These are phyloP conservation scores for Onygenales sp. DNA, from an alignment of 2,329 filamentous ascomycete genomes.

Conservation along the genomic window DNA sequence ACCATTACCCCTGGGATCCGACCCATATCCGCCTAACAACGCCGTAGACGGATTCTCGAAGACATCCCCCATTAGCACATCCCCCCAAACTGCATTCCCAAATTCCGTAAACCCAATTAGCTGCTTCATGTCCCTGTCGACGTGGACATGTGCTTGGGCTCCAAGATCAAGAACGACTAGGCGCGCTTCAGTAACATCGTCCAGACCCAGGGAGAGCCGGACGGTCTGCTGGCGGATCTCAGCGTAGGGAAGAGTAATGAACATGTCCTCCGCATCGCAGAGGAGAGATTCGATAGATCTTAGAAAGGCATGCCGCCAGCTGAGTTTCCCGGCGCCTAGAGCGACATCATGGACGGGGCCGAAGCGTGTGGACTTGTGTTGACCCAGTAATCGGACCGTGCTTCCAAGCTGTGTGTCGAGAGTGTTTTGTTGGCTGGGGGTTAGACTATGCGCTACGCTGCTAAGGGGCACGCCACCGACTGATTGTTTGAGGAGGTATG, in stretches of 20 bases:
- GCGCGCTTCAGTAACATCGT: conserved; percentile 41
- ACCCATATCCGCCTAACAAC: conserved; percentile 27
- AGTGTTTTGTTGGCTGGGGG: conserved; percentile 16
- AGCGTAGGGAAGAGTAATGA: conserved; percentile 48
- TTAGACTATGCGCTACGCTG: conserved; percentile 15
- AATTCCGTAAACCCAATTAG: conserved; percentile 45
- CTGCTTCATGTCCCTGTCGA: conserved; percentile 40
- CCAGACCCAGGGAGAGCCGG: conserved; percentile 36
- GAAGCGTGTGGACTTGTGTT: conserved; percentile 40
- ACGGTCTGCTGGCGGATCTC: conserved; percentile 43
- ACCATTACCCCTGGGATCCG: conserved; percentile 10
- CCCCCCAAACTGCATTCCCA: conserved; percentile 47
- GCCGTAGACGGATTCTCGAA: conserved; percentile 31
- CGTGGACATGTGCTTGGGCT: conserved; percentile 40
- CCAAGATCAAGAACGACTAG: conserved; percentile 44
- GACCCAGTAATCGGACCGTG: conserved; percentile 32
- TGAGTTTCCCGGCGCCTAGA: conserved; percentile 34
- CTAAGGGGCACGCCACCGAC: conserved; percentile 24
- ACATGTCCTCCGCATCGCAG: conserved; percentile 50
- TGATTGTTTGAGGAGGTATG: conserved; percentile 31
- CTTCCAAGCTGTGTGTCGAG: conserved; percentile 28
- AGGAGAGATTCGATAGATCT: conserved; percentile 43
- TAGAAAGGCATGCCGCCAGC: conserved; percentile 47
- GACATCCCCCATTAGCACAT: conserved; percentile 44
- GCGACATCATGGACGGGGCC: conserved; percentile 42